Conservation (phyloP, 164 flowering plant species). For the Aristolochia contorta region DNA sequence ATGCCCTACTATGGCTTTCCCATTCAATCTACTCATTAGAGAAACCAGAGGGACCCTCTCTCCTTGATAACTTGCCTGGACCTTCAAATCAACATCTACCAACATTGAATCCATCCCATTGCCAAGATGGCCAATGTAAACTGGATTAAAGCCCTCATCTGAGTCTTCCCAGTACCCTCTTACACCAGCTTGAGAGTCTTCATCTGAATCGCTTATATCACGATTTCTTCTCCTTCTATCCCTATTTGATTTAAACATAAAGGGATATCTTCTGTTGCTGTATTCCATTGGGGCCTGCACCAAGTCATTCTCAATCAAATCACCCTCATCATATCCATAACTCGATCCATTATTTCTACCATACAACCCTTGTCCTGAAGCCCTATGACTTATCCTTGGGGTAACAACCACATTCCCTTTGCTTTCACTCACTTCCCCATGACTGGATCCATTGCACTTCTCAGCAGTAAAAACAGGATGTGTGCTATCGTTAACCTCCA, state of each 20-base stretch:
- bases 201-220: slow-evolving; percentile 29
- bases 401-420: slow-evolving; percentile 11
- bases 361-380: slow-evolving; percentile 15
- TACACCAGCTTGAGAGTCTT: slow-evolving; percentile 24
- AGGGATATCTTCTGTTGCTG: slow-evolving; percentile 23
- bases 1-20: slow-evolving; percentile 80
- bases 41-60: slow-evolving; percentile 79
- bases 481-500: slow-evolving; percentile 20
- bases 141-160: slow-evolving; percentile 30
- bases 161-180: slow-evolving; percentile 47
- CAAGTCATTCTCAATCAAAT: slow-evolving; percentile 22
- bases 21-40: slow-evolving; percentile 65
- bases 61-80: slow-evolving; percentile 49
- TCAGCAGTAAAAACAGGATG: slow-evolving; percentile 1
- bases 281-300: slow-evolving; percentile 15
- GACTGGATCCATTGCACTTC: slow-evolving; percentile 15
- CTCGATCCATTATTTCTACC: slow-evolving; percentile 18
- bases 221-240: slow-evolving; percentile 12
- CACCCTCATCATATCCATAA: slow-evolving; percentile 22
- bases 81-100: slow-evolving; percentile 71
- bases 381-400: slow-evolving; percentile 11
- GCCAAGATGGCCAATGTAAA: slow-evolving; percentile 26
- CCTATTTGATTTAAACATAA: slow-evolving; percentile 20
- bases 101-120: slow-evolving; percentile 30
- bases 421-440: slow-evolving; percentile 21